Base-by-base conservation (phyloP, 2,329 filamentous ascomycete species). In the Pseudocercospora crystallina region DNA sequence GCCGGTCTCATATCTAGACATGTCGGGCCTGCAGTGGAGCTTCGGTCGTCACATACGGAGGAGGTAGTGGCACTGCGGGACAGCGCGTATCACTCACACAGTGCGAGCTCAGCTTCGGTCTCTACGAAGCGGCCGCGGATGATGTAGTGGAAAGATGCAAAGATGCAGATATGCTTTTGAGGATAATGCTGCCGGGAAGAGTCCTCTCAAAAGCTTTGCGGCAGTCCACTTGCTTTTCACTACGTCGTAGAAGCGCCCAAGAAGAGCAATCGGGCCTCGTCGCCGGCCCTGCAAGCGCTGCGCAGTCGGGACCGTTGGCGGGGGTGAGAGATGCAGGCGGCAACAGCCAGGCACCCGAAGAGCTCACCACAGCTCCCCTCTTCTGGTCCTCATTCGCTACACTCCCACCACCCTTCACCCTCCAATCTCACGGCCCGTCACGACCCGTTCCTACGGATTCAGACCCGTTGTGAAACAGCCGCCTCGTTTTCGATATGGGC, bases 401-500 rank as follows among this genome's bases (percentile, higher is more conserved):
- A 26, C 20, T 26, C 7, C 20, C 20, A 26, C 20, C 20, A 26
- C 20, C 20, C 7, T 26, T 26, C 20, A 26, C 20, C 20, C 26
- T 43, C 29, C 33, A 15, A 10, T 13, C 12, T 32, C 40, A 43
- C 40, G 8, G 40, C 29, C 33, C 29, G 40, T 14, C 14, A 11
- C 26, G 40, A 43, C 14, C 40, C 40, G 40, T 43, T 33, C 29
- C 17, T 31, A 33, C 34, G 30, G 26, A 11, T 33, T 26, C 40
- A 33, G 20, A 20, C 30, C 39, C 31, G 15, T 42, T 7, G 39
- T 41, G 39, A 20, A 30, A 42, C 39, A 42, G 37, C 37, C 39
- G 39, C 39, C 12, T 42, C 13, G 14, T 36, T 49, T 49, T 49
- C 47, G 43, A 37, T 20, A 45, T 49, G 40, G 46, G 50, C 50